These are phyloP conservation scores for Salvia hispanica DNA, from an alignment of 257 asterid species.

Conservation along the genomic window DNA sequence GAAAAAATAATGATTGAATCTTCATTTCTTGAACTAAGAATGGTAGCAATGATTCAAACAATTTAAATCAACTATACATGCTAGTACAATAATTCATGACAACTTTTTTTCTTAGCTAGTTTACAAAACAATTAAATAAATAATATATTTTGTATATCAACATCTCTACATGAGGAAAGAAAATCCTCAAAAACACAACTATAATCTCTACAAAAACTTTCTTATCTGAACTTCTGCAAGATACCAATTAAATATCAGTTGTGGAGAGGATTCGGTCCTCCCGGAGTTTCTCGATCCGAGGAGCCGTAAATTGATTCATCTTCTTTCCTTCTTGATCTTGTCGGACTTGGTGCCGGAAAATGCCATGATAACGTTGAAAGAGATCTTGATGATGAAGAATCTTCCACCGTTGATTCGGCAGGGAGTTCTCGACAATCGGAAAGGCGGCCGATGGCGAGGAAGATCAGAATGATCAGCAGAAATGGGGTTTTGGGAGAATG, in stretches of 20 bases:
- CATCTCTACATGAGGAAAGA: slow-evolving; percentile 27
- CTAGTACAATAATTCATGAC: slow-evolving; percentile 14
- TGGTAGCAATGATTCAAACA: neutral
- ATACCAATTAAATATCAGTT: slow-evolving; percentile 30
- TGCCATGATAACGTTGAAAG: slow-evolving; percentile 35
- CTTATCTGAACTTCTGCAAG: neutral
- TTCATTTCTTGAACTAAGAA: slow-evolving; percentile 1
- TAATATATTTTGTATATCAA: slow-evolving; percentile 30
- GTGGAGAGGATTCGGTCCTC: slow-evolving; percentile 66
- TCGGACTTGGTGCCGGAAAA: slow-evolving; percentile 36
- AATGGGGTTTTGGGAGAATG: slow-evolving; percentile 15
- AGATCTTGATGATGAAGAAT: slow-evolving; percentile 25
- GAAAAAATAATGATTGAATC: neutral
- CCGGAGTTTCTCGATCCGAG: slow-evolving; percentile 49
- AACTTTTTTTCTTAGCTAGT: neutral
- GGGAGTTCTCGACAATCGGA: slow-evolving; percentile 33
- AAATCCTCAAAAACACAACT: slow-evolving; percentile 11
- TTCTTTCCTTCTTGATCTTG: slow-evolving; percentile 28
- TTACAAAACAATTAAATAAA: slow-evolving; percentile 18
- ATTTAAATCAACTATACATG: slow-evolving; percentile 25
- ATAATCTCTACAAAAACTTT: slow-evolving; percentile 38
- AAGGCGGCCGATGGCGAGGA: slow-evolving; percentile 22
- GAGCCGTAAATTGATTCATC: slow-evolving; percentile 33
- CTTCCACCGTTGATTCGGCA: slow-evolving; percentile 7
- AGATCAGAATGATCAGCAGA: slow-evolving; percentile 33